These are phyloP conservation scores for Phalaenopsis hybrid DNA, from an alignment of 116 monocot species.

Conservation along the genomic window DNA sequence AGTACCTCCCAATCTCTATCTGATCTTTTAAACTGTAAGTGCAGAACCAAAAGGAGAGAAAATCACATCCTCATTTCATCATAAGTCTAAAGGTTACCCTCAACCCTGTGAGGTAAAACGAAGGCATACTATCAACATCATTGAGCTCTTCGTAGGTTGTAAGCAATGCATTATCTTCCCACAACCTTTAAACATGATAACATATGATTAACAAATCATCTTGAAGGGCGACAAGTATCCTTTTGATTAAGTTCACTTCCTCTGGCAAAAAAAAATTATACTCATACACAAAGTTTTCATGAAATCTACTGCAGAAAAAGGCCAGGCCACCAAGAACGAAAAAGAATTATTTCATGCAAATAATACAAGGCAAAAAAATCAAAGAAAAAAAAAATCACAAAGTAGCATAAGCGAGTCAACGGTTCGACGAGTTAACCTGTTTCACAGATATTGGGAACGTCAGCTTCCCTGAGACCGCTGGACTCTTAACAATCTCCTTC, in stretches of 20 bases:
- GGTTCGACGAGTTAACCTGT: conserved; percentile 31
- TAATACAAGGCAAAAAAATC: background rate
- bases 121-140: background rate
- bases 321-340: background rate
- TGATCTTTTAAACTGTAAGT: background rate
- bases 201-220: background rate
- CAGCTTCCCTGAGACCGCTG: conserved; percentile 65
- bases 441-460: conserved; percentile 83
- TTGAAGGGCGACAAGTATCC: background rate
- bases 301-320: background rate
- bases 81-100: background rate
- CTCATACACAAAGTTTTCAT: background rate
- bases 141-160: background rate
- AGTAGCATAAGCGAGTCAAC: background rate
- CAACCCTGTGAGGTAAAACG: background rate
- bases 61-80: background rate
- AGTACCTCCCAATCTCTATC: background rate
- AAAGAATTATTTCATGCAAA: background rate
- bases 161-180: background rate
- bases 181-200: background rate
- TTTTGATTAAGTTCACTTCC: background rate
- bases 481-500: conserved; percentile 77
- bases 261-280: background rate
- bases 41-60: background rate
- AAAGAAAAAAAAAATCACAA: background rate